phyloP scores from a whole-genome alignment of 495 filamentous ascomycete species.

The Cladorrhinum samala region DNA sequence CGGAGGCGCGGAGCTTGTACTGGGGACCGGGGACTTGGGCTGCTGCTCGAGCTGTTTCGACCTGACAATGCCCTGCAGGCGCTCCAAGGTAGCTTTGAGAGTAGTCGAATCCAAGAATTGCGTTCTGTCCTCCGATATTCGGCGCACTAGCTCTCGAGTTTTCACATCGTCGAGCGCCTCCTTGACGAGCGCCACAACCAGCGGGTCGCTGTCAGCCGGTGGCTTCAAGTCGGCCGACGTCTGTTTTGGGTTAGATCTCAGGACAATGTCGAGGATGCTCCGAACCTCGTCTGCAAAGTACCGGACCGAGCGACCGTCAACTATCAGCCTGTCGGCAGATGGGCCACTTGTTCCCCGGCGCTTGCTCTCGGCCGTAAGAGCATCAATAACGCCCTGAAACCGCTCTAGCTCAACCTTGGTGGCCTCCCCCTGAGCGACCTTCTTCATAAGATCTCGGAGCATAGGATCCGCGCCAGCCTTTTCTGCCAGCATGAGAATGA shows the following conservation, averaged over 20 bases:
- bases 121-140: constrained; percentile 36
- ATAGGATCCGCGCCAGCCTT: constrained; percentile 78
- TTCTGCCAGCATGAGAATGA: constrained; percentile 89
- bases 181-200: constrained; percentile 41
- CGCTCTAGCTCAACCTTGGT: constrained; percentile 69
- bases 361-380: constrained; percentile 59
- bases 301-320: constrained; percentile 39
- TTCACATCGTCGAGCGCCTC: constrained; percentile 33
- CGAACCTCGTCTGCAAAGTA: constrained; percentile 46
- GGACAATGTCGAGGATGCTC: constrained; percentile 41
- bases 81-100: constrained; percentile 37
- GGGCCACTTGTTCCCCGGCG: constrained; percentile 35
- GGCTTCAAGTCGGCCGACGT: constrained; percentile 34
- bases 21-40: constrained; percentile 14
- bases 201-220: constrained; percentile 35
- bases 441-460: constrained; percentile 92
- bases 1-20: background rate
- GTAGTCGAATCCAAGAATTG: constrained; percentile 40
- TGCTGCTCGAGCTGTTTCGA: constrained; percentile 24
- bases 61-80: constrained; percentile 21
- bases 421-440: constrained; percentile 84
- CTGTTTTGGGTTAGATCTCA: constrained; percentile 40
- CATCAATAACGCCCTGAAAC: constrained; percentile 91
- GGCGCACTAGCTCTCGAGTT: constrained; percentile 33
- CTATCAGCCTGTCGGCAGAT: constrained; percentile 38